These are phyloP conservation scores for Amesomyces nigricolor DNA, from an alignment of 2,329 filamentous ascomycete species.

Conservation along the genomic window DNA sequence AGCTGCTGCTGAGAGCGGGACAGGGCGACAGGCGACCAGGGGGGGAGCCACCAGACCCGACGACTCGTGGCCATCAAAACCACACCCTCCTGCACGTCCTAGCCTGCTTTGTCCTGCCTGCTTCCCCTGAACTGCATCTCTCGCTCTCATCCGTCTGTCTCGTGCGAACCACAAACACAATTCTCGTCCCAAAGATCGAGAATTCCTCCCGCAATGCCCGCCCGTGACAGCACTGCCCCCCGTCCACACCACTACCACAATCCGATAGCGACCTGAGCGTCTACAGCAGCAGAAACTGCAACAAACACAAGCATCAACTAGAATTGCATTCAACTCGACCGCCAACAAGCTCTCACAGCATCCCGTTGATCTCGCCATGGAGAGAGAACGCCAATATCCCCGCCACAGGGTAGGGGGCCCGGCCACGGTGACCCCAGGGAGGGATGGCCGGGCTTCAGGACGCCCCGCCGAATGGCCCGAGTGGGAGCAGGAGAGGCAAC, in stretches of 20 bases:
- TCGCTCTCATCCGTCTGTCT: conserved; percentile 12
- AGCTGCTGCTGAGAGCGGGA: neutral
- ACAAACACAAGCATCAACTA: neutral
- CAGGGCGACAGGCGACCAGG: neutral
- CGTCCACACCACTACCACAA: conserved; percentile 19
- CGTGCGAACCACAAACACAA: conserved; percentile 22
- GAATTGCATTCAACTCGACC: neutral
- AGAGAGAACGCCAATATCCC: conserved; percentile 25
- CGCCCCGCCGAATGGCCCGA: conserved; percentile 24
- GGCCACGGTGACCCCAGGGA: conserved; percentile 16
- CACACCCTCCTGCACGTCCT: conserved; percentile 20
- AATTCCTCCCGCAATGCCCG: conserved; percentile 24
- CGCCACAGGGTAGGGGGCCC: conserved; percentile 21
- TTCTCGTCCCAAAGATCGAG: conserved; percentile 21
- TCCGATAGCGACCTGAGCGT: conserved; percentile 16
- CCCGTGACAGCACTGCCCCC: conserved; percentile 18
- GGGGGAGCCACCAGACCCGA: conserved; percentile 9
- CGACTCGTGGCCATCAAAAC: conserved; percentile 17
- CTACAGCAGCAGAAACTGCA: neutral
- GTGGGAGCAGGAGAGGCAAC: conserved; percentile 17
- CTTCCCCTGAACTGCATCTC: conserved; percentile 17
- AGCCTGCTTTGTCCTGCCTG: conserved; percentile 20
- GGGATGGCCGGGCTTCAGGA: conserved; percentile 17
- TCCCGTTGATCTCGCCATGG: conserved; percentile 14
- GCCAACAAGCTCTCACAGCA: conserved; percentile 2